Evolutionary conservation across 257 asterid species (phyloP), one percentile per base, ranked within the genome.

Genomic region (Ajuga chamaepitys): DNA sequence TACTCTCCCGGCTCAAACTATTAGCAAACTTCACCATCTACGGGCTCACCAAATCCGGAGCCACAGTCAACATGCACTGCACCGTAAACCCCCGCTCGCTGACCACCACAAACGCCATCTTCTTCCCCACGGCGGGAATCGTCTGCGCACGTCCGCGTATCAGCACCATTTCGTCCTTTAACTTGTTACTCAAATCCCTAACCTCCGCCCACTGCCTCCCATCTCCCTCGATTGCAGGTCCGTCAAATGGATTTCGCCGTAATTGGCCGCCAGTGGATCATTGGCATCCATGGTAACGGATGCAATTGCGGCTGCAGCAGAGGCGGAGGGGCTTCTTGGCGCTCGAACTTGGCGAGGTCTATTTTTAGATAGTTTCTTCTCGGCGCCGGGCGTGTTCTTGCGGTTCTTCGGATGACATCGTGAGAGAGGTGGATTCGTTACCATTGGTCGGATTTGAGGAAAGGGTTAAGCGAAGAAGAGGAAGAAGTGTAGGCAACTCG

Each of bases 21-120:
- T 75, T 74, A n/a, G 89, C 89, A 69, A 70, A 93, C 76, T 89
- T 89, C 35, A 89, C 87, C 97, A 93, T 89, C 73, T 84, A 86
- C 12, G 69, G 58, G 67, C 99, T 93, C 41, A 87, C 95, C 60
- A 84, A 22, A 38, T 82, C 95, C 4, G 64, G 72, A 11, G 82
- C 80, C 42, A 87, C 96, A 3, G 79, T 76, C 74, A 89, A 64
- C 5, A 93, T 85, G 59, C 96, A 89, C 71, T 89, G 97, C 35
- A 93, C 97, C 0, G 96, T 89, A 61, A 78, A 87, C 2, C 97
- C 95, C 10, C 80, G 65, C 59, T 87, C 83, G 53, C 99, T 87
- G 53, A 93, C 89, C 28, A 89, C 89, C 30, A 89, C 17, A 20
- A 93, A 93, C 1, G 95, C 89, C 71, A 93, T 84, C 75, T 87